Conservation (phyloP, 1,284 basidiomycete genomes). For the Boletus mariae region DNA sequence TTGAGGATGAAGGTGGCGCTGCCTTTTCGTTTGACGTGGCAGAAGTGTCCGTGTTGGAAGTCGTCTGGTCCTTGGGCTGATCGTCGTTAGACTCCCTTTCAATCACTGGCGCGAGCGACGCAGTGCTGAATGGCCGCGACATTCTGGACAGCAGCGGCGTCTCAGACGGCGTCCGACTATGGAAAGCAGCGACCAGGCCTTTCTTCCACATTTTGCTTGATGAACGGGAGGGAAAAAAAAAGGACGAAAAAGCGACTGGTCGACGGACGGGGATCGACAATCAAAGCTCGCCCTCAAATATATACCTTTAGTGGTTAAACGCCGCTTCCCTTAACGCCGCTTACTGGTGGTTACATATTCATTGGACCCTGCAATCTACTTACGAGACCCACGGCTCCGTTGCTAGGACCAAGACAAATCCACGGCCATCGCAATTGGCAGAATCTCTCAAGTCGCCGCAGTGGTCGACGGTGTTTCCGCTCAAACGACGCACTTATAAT, state of each 20-base stretch:
- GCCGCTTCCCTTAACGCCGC: neutral
- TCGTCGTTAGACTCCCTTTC: constrained; percentile 2
- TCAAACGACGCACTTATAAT: neutral
- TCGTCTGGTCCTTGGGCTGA: neutral
- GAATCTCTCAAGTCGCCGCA: neutral
- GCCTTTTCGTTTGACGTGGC: neutral
- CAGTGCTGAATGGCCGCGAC: constrained; percentile 13
- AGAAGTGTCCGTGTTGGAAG: neutral
- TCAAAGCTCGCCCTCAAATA: constrained; percentile 2
- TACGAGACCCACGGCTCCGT: neutral
- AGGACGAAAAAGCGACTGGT: neutral
- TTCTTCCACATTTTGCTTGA: constrained; percentile 15
- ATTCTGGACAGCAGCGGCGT: constrained; percentile 14
- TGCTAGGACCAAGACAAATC: neutral
- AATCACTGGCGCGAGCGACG: constrained; percentile 11
- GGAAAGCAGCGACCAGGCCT: constrained; percentile 11
- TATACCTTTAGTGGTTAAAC: neutral
- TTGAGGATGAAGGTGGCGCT: neutral
- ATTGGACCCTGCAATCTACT: neutral
- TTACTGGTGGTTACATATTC: neutral
- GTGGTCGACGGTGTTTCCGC: constrained; percentile 3
- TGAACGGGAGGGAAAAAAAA: neutral
- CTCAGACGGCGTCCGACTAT: constrained; percentile 17
- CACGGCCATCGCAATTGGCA: neutral
- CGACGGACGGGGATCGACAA: neutral